These are phyloP conservation scores for Cryptococcus hybrid DNA, from an alignment of 1,284 basidiomycete species.

Conservation along the genomic window DNA sequence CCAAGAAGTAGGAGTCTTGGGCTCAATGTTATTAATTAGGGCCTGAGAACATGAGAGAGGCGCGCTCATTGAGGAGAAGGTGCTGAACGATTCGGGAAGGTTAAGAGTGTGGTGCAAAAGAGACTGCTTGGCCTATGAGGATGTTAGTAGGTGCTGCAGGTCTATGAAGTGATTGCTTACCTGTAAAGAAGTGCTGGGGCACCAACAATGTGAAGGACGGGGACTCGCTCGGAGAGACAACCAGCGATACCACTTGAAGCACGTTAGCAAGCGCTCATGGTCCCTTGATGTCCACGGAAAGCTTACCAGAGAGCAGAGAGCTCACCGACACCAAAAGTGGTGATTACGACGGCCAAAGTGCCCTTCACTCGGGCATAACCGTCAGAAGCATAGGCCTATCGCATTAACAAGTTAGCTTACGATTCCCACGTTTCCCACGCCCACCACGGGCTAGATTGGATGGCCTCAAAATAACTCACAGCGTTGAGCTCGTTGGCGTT, in stretches of 20 bases:
- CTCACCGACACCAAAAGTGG: slow-evolving; percentile 88
- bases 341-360: slow-evolving; percentile 66
- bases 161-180: slow-evolving; percentile 3
- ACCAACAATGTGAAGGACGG: slow-evolving; percentile 88
- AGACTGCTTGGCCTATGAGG: slow-evolving; percentile 53
- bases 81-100: slow-evolving; percentile 68
- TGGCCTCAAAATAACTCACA: slow-evolving; percentile 15
- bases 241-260: slow-evolving; percentile 52
- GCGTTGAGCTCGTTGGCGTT: slow-evolving; percentile 89
- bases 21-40: slow-evolving; percentile 56
- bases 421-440: background rate
- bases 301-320: slow-evolving; percentile 64
- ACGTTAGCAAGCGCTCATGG: slow-evolving; percentile 2
- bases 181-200: slow-evolving; percentile 57
- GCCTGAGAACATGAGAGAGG: slow-evolving; percentile 74
- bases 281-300: background rate
- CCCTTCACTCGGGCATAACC: slow-evolving; percentile 86
- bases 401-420: background rate
- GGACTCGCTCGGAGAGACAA: slow-evolving; percentile 75
- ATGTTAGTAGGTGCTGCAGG: background rate
- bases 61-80: slow-evolving; percentile 71
- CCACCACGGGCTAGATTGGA: background rate
- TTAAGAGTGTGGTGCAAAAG: slow-evolving; percentile 82
- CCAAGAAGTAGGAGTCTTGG: slow-evolving; percentile 54
- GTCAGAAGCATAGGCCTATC: slow-evolving; percentile 77